These are phyloP conservation scores for Meripilus lineatus DNA, from an alignment of 1,284 basidiomycete genomes.

Conservation along the genomic window DNA sequence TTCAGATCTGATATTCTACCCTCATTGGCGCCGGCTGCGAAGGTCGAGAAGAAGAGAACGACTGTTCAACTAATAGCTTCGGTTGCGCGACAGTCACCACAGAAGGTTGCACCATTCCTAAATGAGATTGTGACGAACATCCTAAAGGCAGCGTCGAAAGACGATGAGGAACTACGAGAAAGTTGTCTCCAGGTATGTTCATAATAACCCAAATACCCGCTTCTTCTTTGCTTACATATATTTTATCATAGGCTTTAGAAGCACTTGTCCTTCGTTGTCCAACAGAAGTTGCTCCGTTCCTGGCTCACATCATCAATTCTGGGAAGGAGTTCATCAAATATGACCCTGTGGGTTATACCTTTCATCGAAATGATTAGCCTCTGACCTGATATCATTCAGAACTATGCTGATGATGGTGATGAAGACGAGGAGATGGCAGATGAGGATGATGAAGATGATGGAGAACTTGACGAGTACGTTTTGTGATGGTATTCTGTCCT, in stretches of 20 bases:
- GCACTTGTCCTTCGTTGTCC: slow-evolving; percentile 81
- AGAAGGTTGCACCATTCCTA: slow-evolving; percentile 56
- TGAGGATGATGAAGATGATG: slow-evolving; percentile 76
- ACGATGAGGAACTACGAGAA: slow-evolving; percentile 81
- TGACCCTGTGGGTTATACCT: slow-evolving; percentile 70
- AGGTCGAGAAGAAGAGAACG: slow-evolving; percentile 67
- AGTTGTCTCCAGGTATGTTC: slow-evolving; percentile 61
- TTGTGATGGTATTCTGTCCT: neutral
- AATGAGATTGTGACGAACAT: slow-evolving; percentile 63
- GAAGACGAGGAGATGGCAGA: slow-evolving; percentile 84
- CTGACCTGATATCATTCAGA: slow-evolving; percentile 42
- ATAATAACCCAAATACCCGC: too few species aligned
- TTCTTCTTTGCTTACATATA: slow-evolving; percentile 7
- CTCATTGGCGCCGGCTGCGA: slow-evolving; percentile 46
- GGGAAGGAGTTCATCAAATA: slow-evolving; percentile 83
- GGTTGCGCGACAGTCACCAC: slow-evolving; percentile 67
- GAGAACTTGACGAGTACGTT: slow-evolving; percentile 68
- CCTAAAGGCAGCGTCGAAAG: slow-evolving; percentile 58
- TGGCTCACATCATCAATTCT: slow-evolving; percentile 63
- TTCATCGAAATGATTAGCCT: neutral
- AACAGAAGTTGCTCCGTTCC: slow-evolving; percentile 71
- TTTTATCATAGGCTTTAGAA: slow-evolving; percentile 66
- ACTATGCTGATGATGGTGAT: slow-evolving; percentile 80
- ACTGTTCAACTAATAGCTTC: slow-evolving; percentile 79
- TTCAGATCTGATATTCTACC: slow-evolving; percentile 59